A percentile compares a stretch with the other conserved stretches of the same genome.
Conservation (phyloP, 2,329 filamentous ascomycete genomes). For the Spiromastix sp. region DNA sequence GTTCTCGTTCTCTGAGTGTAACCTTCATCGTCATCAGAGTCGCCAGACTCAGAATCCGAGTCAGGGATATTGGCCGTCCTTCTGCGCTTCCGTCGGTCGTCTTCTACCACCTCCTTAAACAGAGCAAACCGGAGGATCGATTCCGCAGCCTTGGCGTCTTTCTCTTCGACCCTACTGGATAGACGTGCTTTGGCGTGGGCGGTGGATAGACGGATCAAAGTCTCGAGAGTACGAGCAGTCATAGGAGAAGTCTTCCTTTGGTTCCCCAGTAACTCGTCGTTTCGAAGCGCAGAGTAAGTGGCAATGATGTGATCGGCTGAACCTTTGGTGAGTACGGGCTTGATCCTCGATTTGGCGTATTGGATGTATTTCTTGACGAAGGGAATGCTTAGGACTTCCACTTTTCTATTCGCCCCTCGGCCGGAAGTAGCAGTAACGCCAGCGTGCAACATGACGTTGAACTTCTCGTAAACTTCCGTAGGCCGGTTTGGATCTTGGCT, state of each 20-base stretch:
- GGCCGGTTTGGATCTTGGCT: conserved; percentile 61
- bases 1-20: conserved; percentile 15
- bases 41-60: conserved; percentile 44
- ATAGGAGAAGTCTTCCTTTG: conserved; percentile 88
- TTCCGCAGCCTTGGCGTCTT: conserved; percentile 80
- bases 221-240: conserved; percentile 94
- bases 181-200: conserved; percentile 90
- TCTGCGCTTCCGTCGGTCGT: conserved; percentile 72
- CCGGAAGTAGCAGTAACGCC: conserved; percentile 71
- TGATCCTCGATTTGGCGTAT: conserved; percentile 86
- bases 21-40: conserved; percentile 26
- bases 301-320: conserved; percentile 85
- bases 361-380: conserved; percentile 99
- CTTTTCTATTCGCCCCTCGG: conserved; percentile 62
- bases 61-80: conserved; percentile 60
- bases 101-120: conserved; percentile 85
- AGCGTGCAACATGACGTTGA: conserved; percentile 88
- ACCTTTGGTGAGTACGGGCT: conserved; percentile 80
- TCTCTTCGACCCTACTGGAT: conserved; percentile 78
- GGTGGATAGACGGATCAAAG: conserved; percentile 92
- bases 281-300: conserved; percentile 83
- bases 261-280: conserved; percentile 92
- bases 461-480: conserved; percentile 92
- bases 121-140: conserved; percentile 85
- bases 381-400: conserved; percentile 85